Percentiles rank a stretch among this genome's conserved stretches.
These are phyloP conservation scores for Angophora floribunda DNA, from an alignment of 345 rosid species.

Conservation along the genomic window DNA sequence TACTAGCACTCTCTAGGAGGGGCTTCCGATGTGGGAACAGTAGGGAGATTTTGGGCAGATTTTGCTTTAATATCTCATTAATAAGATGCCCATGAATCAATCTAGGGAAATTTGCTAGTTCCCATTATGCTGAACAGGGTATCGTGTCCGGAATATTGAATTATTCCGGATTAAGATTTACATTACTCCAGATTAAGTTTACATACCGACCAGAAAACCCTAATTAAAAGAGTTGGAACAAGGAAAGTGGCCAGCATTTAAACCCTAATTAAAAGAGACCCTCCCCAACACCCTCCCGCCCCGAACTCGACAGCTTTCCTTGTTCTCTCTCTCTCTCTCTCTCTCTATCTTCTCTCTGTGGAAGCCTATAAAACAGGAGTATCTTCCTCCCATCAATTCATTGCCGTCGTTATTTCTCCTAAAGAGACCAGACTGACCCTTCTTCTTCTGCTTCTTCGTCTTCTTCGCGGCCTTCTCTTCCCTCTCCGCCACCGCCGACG, in stretches of 20 bases:
- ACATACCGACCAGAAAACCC: neutral
- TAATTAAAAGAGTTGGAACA: neutral
- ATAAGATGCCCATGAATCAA: neutral
- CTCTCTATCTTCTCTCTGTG: neutral
- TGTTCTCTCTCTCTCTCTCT: neutral
- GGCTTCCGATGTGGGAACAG: neutral
- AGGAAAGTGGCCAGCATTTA: neutral
- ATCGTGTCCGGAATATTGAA: neutral
- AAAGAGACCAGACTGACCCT: neutral
- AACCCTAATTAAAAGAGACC: too few relatives aligned
- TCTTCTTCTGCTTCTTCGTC: neutral
- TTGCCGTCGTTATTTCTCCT: neutral
- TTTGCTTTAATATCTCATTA: neutral
- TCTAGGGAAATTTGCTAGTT: neutral
- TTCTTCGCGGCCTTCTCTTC: neutral
- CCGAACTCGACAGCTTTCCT: neutral
- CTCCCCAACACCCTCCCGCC: neutral
- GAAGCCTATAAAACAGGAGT: neutral
- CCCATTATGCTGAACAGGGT: fast-evolving
- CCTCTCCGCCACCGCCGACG: neutral
- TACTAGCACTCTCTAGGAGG: neutral
- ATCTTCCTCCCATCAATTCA: neutral
- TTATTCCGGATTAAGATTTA: neutral
- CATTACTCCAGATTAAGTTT: neutral
- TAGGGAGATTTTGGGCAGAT: neutral